phyloP scores from a whole-genome alignment of 257 asterid species.

The Ilex aquifolium region DNA sequence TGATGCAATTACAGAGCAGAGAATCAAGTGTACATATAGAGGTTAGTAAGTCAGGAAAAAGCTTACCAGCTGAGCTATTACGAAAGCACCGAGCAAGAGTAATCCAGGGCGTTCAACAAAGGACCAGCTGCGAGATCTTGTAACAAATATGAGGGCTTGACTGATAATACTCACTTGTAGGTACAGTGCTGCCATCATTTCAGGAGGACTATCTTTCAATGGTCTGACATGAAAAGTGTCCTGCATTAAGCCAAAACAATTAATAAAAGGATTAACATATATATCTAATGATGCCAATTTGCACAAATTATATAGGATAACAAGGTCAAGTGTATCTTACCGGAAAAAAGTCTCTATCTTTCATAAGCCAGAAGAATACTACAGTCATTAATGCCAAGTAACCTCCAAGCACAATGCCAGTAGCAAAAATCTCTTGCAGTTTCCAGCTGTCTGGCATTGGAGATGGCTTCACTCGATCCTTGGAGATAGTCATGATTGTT shows the following conservation, averaged over 20 bases:
- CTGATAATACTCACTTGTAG: background rate
- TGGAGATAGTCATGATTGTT: constrained; percentile 39
- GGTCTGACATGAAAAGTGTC: background rate
- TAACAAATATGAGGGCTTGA: background rate
- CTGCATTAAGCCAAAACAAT: background rate
- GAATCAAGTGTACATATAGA: too few relatives aligned
- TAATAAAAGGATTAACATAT: too few relatives aligned
- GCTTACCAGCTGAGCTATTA: background rate
- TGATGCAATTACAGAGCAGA: too few relatives aligned
- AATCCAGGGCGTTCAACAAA: background rate
- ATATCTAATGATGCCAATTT: too few relatives aligned
- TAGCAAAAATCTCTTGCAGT: constrained; percentile 32
- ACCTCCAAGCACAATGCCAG: constrained; percentile 31
- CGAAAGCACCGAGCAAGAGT: background rate
- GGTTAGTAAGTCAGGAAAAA: too few relatives aligned
- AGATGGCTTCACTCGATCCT: constrained; percentile 38
- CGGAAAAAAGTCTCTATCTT: constrained; percentile 24
- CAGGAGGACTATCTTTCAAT: background rate
- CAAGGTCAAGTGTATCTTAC: constrained; percentile 9
- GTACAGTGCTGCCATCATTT: constrained; percentile 1
- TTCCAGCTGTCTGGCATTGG: constrained; percentile 39
- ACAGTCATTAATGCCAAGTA: constrained; percentile 32
- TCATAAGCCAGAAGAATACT: constrained; percentile 31
- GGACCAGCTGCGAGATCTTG: background rate
- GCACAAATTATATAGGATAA: too few relatives aligned